These are phyloP conservation scores for Rhizophagus prolifer DNA, from an alignment of 192 early-diverging fungal species.

Conservation along the genomic window DNA sequence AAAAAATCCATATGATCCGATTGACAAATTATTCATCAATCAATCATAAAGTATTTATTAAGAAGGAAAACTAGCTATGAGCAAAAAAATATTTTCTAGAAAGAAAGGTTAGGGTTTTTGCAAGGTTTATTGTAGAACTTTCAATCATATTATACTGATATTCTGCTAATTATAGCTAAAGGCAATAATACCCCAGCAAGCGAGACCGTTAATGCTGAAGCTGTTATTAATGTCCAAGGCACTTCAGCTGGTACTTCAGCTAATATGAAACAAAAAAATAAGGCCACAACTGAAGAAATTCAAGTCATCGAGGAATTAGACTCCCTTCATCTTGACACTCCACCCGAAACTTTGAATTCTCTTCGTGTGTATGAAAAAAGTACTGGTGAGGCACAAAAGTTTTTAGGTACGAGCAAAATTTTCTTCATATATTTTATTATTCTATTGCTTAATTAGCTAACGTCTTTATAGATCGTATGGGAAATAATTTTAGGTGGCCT, in stretches of 20 bases:
- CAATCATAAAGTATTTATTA: too few relatives aligned
- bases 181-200: neutral
- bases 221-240: neutral
- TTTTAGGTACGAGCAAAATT: neutral
- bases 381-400: too few relatives aligned
- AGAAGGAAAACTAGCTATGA: too few relatives aligned
- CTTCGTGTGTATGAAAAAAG: too few relatives aligned
- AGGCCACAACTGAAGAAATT: too few relatives aligned
- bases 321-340: too few relatives aligned
- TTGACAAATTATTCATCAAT: too few relatives aligned
- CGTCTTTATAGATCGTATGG: conserved; percentile 2
- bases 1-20: too few relatives aligned
- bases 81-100: neutral
- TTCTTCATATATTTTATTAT: neutral
- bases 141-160: conserved; percentile 12
- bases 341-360: too few relatives aligned
- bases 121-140: neutral
- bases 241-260: neutral
- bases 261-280: neutral
- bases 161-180: neutral
- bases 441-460: conserved; percentile 10
- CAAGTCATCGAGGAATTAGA: too few relatives aligned
- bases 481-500: conserved; percentile 10
- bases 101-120: neutral
- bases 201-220: neutral